These are phyloP conservation scores for Alternaria sp. DNA, from an alignment of 2,329 filamentous ascomycete genomes.

Conservation along the genomic window DNA sequence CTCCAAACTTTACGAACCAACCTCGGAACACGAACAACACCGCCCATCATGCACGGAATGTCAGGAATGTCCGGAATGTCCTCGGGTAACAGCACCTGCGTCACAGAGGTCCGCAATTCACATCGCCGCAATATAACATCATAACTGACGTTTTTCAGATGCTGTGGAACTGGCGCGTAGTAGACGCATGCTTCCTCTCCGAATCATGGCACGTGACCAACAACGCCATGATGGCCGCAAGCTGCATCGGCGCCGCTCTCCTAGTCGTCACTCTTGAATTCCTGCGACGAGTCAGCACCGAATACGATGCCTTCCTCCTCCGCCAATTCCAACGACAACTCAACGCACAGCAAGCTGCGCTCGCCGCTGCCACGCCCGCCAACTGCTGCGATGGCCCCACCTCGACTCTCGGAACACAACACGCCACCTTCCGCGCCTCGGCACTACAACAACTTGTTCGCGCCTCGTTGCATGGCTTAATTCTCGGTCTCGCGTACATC, in stretches of 20 bases:
- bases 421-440: constrained; percentile 60
- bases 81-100: constrained; percentile 41
- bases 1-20: neutral
- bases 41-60: constrained; percentile 27
- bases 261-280: constrained; percentile 77
- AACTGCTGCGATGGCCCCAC: constrained; percentile 39
- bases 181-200: constrained; percentile 76
- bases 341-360: constrained; percentile 34
- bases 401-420: constrained; percentile 31
- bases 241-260: constrained; percentile 79
- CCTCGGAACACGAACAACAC: neutral
- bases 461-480: constrained; percentile 72
- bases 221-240: constrained; percentile 76
- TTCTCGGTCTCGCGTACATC: constrained; percentile 80
- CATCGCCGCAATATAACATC: neutral
- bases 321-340: constrained; percentile 57
- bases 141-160: constrained; percentile 61
- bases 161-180: constrained; percentile 81
- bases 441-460: constrained; percentile 71
- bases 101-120: constrained; percentile 49
- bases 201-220: constrained; percentile 74
- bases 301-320: constrained; percentile 74
- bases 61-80: constrained; percentile 16
- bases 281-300: constrained; percentile 73
- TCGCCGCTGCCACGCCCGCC: constrained; percentile 25